Conservation (phyloP, 1,284 basidiomycete species). For the Cryptococcus sp. region DNA sequence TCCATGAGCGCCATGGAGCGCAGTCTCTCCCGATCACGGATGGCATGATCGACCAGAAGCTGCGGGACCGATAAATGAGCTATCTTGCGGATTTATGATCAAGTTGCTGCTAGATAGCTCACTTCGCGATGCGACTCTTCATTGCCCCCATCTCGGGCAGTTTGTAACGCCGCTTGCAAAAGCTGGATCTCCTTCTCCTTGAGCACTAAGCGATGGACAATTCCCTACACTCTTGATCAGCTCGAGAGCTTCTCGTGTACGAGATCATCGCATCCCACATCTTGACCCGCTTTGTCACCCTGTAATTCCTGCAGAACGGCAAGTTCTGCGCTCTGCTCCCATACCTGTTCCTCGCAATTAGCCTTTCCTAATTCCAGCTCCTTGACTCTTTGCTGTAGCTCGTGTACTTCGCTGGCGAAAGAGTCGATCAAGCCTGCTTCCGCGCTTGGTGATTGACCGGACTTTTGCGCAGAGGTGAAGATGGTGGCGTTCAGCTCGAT, state of each 20-base stretch:
- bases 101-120: not conserved
- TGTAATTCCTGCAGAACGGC: constrained; percentile 38
- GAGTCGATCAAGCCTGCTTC: constrained; percentile 56
- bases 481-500: constrained; percentile 11
- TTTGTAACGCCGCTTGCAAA: constrained; percentile 67
- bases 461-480: not conserved
- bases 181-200: constrained; percentile 82
- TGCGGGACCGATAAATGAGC: not conserved
- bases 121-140: constrained; percentile 8
- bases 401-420: constrained; percentile 13
- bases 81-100: not conserved
- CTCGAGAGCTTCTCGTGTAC: not conserved
- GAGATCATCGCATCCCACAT: not conserved
- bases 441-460: constrained; percentile 35
- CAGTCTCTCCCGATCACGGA: constrained; percentile 68
- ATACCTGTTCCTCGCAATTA: not conserved
- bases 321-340: constrained; percentile 53
- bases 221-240: constrained; percentile 56
- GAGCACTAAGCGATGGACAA: constrained; percentile 77
- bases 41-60: constrained; percentile 30
- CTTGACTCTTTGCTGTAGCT: constrained; percentile 5
- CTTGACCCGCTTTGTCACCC: constrained; percentile 10
- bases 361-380: not conserved
- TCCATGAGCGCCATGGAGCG: constrained; percentile 75
- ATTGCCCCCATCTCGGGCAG: not conserved